Conservation (phyloP, 768 basidiomycete species). For the Leccinum obscurum region DNA sequence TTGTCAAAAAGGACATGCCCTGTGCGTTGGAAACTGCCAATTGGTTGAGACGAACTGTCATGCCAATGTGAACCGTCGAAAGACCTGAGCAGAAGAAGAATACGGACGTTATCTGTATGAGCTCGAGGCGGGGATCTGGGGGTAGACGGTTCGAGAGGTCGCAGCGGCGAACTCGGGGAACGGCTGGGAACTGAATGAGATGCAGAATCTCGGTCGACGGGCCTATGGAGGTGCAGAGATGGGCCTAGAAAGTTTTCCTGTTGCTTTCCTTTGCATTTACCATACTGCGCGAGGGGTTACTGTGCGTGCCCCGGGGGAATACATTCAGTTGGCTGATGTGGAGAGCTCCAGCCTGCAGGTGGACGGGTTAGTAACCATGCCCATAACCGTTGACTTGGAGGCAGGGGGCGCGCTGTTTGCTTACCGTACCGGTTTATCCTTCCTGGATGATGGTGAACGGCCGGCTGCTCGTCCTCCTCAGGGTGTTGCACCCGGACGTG, state of each 20-base stretch:
- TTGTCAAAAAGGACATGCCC: constrained; percentile 43
- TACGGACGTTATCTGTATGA: constrained; percentile 55
- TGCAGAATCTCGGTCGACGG: constrained; percentile 20
- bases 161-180: constrained; percentile 24
- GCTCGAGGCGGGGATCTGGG: constrained; percentile 27
- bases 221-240: constrained; percentile 33
- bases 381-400: neutral
- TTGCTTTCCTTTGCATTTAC: constrained; percentile 45
- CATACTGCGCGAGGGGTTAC: neutral
- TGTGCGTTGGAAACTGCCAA: constrained; percentile 78
- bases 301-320: neutral
- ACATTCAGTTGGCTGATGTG: neutral
- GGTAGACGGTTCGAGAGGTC: constrained; percentile 22
- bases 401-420: no score
- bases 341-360: neutral
- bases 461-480: no score
- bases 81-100: constrained; percentile 14
- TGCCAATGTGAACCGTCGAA: constrained; percentile 11
- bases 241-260: constrained; percentile 39
- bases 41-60: constrained; percentile 71
- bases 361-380: neutral
- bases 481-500: no score
- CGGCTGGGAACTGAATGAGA: constrained; percentile 15
- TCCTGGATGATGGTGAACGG: no score
- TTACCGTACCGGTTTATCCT: no score